Evolutionary conservation across 805 yeast species (phyloP), one percentile per base, ranked within the genome.

Genomic region (Isabelozyma rhagii): DNA sequence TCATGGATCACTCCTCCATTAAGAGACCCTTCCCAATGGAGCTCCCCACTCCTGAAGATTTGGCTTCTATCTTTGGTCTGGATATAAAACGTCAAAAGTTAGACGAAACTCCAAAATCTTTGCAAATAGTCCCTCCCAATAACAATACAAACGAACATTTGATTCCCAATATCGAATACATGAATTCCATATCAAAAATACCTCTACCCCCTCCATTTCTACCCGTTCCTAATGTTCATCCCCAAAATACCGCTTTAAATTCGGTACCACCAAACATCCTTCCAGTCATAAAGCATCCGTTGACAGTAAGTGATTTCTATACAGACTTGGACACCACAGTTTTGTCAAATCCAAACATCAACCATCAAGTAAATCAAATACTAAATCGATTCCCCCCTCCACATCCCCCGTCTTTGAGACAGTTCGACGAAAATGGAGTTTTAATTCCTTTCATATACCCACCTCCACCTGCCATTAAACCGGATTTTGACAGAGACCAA

Each of bases 401-500:
- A 5, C 46, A 60, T 15, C 73, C 78, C 13, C 78, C 78, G 7
- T 55, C 51, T 18, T 46, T 21, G n/a, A 13, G 8, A 5, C 8
- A 14, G 8, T n/a, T 14, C n/a, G 47, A 28, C 21, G 18, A 43
- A 14, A 18, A 47, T 17, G 77, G 78, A 0, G 60, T 72, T 2
- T 71, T 72, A 76, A 67, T 74, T 8, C 79, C 79, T 10, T 72
- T 74, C 51, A 69, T 74, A 5, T 74, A 57, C 51, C 79, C 79
- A 2, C 71, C 76, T 9, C 73, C 77, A 4, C 78, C 78, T 4
- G 51, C 62, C 5, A 55, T 72, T 10, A 54, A 52, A 14, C 47
- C 42, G 34, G 62, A 57, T 50, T 61, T 41, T 67, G 44, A 41
- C 13, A 5, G 14, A 13, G 41, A 39, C 1, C 36, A 31, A 31